Percentiles rank a stretch among this genome's conserved stretches.
Evolutionary conservation across 768 basidiomycete genomes (phyloP).

Genomic region (Suillus decipiens): DNA sequence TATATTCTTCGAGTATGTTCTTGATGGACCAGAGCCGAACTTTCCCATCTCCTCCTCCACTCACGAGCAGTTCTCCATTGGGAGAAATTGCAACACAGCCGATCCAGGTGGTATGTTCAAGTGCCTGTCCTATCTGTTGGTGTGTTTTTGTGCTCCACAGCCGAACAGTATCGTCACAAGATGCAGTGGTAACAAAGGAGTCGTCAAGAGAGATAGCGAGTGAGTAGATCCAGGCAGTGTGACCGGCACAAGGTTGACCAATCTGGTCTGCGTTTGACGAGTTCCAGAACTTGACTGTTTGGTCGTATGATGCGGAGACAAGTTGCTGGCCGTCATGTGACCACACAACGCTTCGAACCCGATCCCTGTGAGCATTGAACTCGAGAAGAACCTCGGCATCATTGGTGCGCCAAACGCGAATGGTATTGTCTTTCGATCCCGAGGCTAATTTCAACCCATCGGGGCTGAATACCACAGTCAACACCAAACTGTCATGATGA

Average conservation of each 20-base stretch:
- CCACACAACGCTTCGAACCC: not conserved
- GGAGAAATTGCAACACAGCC: conserved; percentile 1
- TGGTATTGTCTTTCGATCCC: conserved; percentile 8
- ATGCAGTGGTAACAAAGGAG: conserved; percentile 29
- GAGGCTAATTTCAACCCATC: conserved; percentile 14
- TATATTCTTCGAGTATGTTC: not conserved
- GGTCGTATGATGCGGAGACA: not conserved
- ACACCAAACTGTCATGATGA: not conserved
- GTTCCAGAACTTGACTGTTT: conserved; percentile 8
- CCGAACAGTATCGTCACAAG: conserved; percentile 31
- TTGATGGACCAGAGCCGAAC: conserved; percentile 1
- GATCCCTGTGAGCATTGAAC: not conserved
- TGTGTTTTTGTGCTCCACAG: conserved; percentile 21
- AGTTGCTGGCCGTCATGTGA: conserved; percentile 7
- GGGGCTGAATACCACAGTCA: conserved; percentile 8
- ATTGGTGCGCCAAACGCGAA: not conserved
- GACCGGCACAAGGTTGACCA: conserved; percentile 12
- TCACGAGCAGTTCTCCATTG: conserved; percentile 5
- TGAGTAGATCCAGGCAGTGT: conserved; percentile 24
- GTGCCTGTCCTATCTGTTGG: not conserved
- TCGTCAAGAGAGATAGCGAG: conserved; percentile 30
- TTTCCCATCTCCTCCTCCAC: conserved; percentile 15
- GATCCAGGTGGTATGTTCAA: not conserved
- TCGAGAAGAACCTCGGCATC: not conserved
- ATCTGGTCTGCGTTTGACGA: not conserved